Evolutionary conservation across 164 flowering plant species (phyloP).

Genomic region (Stephania cephalantha): DNA sequence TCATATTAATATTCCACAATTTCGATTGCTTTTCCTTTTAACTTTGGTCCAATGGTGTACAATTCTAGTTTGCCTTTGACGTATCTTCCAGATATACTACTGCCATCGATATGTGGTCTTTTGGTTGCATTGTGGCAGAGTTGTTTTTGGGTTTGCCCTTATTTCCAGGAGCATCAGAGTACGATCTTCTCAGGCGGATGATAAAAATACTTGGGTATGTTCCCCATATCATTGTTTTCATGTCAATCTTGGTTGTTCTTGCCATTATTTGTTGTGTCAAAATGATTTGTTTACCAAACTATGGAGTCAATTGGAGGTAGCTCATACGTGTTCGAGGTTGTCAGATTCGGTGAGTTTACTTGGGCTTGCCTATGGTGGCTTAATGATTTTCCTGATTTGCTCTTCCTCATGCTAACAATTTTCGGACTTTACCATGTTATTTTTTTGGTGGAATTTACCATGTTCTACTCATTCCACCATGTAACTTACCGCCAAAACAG

Average conservation of each 20-base stretch:
- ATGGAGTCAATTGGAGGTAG: neutral
- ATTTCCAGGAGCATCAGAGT: constrained; percentile 97
- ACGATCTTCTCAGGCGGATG: constrained; percentile 92
- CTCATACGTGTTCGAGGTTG: neutral
- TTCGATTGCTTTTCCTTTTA: neutral
- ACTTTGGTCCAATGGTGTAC: neutral
- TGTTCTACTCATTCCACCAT: too few relatives aligned
- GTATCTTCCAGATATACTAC: constrained; percentile 64
- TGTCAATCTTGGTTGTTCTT: neutral
- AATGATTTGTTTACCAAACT: neutral
- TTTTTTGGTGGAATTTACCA: too few relatives aligned
- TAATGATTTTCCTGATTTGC: too few relatives aligned
- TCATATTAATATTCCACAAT: neutral
- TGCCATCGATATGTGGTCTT: constrained; percentile 99
- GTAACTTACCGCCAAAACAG: too few relatives aligned
- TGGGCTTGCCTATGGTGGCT: neutral
- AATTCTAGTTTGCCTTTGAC: constrained; percentile 34
- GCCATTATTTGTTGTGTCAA: neutral
- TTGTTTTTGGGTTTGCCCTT: constrained; percentile 89
- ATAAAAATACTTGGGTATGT: constrained; percentile 76
- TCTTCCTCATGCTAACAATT: too few relatives aligned
- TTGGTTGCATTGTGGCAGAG: constrained; percentile 98
- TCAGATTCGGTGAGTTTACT: neutral
- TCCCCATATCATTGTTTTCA: neutral
- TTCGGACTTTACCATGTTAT: too few relatives aligned